Evolutionary conservation across 2,329 filamentous ascomycete genomes (phyloP).

Genomic region (Paracamarosporium sp.): DNA sequence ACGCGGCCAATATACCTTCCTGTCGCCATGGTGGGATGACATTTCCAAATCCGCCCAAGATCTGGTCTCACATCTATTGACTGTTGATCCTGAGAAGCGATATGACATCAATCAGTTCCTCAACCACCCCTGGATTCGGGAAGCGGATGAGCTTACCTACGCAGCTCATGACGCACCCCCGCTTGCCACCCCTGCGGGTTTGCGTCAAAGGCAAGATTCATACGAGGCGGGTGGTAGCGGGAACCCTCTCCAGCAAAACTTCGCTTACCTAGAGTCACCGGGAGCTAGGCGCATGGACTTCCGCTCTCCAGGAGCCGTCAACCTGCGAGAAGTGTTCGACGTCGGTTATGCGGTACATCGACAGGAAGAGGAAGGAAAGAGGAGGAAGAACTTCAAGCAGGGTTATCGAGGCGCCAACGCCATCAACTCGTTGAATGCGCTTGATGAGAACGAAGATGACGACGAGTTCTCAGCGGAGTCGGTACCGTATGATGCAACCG

Average conservation of each 20-base stretch:
- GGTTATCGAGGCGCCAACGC: constrained; percentile 69
- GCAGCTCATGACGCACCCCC: constrained; percentile 74
- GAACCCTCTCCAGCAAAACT: constrained; percentile 57
- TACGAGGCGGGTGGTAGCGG: constrained; percentile 28
- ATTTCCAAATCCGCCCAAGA: constrained; percentile 96
- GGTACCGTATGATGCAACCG: constrained; percentile 58
- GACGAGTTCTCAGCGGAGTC: constrained; percentile 72
- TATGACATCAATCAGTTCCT: constrained; percentile 94
- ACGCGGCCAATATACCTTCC: constrained; percentile 93
- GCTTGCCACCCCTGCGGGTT: constrained; percentile 69
- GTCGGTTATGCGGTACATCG: constrained; percentile 97
- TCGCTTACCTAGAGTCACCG: constrained; percentile 64
- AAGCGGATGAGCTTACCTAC: constrained; percentile 70
- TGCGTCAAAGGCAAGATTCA: constrained; percentile 63
- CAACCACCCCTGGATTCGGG: constrained; percentile 89
- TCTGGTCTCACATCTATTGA: constrained; percentile 88
- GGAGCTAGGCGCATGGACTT: constrained; percentile 83
- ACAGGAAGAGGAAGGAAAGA: constrained; percentile 94
- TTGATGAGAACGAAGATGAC: constrained; percentile 69
- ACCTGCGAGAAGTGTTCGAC: constrained; percentile 95
- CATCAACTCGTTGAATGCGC: constrained; percentile 69
- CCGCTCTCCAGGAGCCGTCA: constrained; percentile 92
- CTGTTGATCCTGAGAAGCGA: constrained; percentile 92
- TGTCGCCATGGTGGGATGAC: constrained; percentile 99
- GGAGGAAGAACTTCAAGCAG: constrained; percentile 81